These are phyloP conservation scores for Backusella circina DNA, from an alignment of 192 early-diverging fungal genomes.

Conservation along the genomic window DNA sequence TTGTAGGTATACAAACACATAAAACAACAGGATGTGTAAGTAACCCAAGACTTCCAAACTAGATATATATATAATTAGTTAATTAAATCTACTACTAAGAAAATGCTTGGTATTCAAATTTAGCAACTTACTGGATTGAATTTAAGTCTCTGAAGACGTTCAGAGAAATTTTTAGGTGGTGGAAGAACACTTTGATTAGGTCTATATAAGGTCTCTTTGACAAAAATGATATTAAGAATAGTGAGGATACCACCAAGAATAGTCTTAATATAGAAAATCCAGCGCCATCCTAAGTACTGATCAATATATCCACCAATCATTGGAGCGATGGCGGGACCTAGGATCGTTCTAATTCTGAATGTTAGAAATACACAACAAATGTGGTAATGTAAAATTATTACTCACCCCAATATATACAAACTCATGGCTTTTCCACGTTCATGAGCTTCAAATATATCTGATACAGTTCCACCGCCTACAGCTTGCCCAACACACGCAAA, in stretches of 20 bases:
- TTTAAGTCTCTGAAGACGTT: constrained; percentile 17
- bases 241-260: constrained; percentile 52
- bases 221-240: constrained; percentile 41
- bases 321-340: constrained; percentile 37
- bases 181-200: not conserved
- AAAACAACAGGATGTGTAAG: constrained; percentile 19
- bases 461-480: constrained; percentile 31
- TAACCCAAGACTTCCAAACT: constrained; percentile 14
- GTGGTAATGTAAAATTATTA: not conserved
- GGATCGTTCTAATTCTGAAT: constrained; percentile 14
- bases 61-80: not conserved
- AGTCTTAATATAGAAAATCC: constrained; percentile 55
- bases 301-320: constrained; percentile 37
- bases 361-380: not conserved
- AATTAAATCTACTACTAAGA: not conserved
- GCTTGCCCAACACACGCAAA: constrained; percentile 30
- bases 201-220: constrained; percentile 54
- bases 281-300: constrained; percentile 31
- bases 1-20: constrained; percentile 26
- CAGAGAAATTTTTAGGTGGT: not conserved
- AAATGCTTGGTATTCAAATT: not conserved
- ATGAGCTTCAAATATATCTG: constrained; percentile 31
- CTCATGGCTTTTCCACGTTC: constrained; percentile 33
- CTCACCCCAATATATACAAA: constrained; percentile 22
- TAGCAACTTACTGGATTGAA: constrained; percentile 19